These are phyloP conservation scores for Bacidia rubella DNA, from an alignment of 495 filamentous ascomycete species.

Conservation along the genomic window DNA sequence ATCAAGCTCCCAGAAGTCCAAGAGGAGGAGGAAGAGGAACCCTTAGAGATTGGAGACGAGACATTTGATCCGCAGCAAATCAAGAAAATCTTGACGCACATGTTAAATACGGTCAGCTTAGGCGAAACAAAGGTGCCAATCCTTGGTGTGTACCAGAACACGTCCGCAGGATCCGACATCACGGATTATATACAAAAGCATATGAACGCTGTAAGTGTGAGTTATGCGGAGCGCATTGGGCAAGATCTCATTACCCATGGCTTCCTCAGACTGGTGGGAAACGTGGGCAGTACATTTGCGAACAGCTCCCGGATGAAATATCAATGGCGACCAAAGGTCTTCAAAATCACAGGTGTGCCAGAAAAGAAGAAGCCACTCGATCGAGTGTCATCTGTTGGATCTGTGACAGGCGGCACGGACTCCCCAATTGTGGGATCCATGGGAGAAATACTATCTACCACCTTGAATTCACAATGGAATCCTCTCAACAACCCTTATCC, in stretches of 20 bases:
- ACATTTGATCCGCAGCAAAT: constrained; percentile 70
- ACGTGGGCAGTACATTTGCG: constrained; percentile 87
- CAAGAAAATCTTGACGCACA: constrained; percentile 78
- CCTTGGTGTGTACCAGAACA: constrained; percentile 85
- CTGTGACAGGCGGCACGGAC: constrained; percentile 41
- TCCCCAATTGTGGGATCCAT: constrained; percentile 66
- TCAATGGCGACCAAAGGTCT: constrained; percentile 88
- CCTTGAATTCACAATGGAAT: constrained; percentile 46
- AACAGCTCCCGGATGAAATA: constrained; percentile 96
- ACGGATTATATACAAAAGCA: constrained; percentile 87
- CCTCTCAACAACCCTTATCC: constrained; percentile 77
- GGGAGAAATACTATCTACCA: constrained; percentile 67
- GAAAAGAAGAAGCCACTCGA: constrained; percentile 66
- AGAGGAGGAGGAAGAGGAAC: constrained; percentile 53
- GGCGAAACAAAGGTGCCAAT: constrained; percentile 91
- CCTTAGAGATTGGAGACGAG: constrained; percentile 81
- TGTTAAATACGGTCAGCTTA: constrained; percentile 73
- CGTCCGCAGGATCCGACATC: constrained; percentile 79
- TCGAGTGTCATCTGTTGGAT: constrained; percentile 55
- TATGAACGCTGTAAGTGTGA: constrained; percentile 68
- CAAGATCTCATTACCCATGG: constrained; percentile 82
- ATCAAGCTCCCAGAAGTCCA: constrained; percentile 45
- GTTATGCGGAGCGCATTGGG: constrained; percentile 82
- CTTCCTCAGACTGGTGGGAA: constrained; percentile 81
- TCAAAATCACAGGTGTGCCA: constrained; percentile 72